Conservation (phyloP, 169 alveolate species). For the Toxoplasma gondii region DNA sequence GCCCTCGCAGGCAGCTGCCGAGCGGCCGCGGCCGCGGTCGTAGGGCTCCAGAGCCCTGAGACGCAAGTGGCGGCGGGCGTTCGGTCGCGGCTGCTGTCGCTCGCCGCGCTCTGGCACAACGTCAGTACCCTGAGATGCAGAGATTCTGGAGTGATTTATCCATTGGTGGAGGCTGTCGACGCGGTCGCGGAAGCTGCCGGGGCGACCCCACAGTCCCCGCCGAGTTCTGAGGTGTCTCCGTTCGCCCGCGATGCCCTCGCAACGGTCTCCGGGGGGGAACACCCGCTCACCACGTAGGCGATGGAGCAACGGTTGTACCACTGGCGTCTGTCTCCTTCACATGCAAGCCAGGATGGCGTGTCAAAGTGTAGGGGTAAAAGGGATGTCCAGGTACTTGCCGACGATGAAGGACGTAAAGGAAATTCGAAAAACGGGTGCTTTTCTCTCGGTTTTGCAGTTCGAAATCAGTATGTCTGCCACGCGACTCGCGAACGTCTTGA, state of each 20-base stretch:
- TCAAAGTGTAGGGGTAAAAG: too few relatives aligned
- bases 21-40: constrained; percentile 32
- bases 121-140: not conserved
- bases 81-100: not conserved
- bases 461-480: too few relatives aligned
- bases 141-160: not conserved
- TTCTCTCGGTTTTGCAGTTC: too few relatives aligned
- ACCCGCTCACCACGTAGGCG: too few relatives aligned
- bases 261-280: too few relatives aligned
- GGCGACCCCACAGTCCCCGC: not conserved
- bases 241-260: too few relatives aligned
- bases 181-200: not conserved
- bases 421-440: too few relatives aligned
- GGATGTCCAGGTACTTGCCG: too few relatives aligned
- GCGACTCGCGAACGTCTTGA: not conserved
- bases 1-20: not conserved
- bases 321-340: too few relatives aligned
- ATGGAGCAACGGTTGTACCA: too few relatives aligned
- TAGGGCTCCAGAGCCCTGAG: not conserved
- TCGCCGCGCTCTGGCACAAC: not conserved
- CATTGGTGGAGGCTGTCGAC: not conserved
- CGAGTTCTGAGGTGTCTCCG: not conserved
- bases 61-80: not conserved
- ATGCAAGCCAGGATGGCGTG: too few relatives aligned
- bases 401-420: too few relatives aligned